Evolutionary conservation across 2,329 filamentous ascomycete genomes (phyloP), one percentile per base, ranked within the genome.

Genomic region (Xylariaceae sp.): DNA sequence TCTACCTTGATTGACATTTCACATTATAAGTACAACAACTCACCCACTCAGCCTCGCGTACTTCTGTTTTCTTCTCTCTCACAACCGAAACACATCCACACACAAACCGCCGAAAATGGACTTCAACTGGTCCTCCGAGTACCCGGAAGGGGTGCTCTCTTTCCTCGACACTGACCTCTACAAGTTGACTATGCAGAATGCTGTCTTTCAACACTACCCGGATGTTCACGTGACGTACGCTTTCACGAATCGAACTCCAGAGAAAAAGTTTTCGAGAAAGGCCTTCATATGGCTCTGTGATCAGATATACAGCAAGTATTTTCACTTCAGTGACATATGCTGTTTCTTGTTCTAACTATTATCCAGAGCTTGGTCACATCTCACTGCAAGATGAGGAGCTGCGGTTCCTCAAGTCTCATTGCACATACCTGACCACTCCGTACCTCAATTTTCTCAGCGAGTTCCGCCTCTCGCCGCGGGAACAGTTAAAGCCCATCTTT

Each of bases 161-260:
- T 89, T 95, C 71, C 81, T 95, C 52, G 91, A 95, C 71, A 94
- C 90, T 14, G 86, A 88, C 66, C 71, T 99, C 60, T 99, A 97
- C 84, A 99, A 99, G 77, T 78, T 99, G 75, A 99, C 95, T 17
- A 99, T 99, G 95, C 95, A 99, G 88, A 96, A 91, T 72, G 92
- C 92, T 60, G 89, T 98, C 64, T 84, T 96, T 66, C 96, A 96
- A 75, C 96, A 93, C 79, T 98, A 96, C 75, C 89, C 89, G 29
- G 82, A 93, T 56, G 79, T 87, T 67, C 84, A 88, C 40, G 95
- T 98, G 56, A 92, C 91, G 2, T 99, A 98, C 72, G 87, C 90
- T 58, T 97, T 96, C 77, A 98, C 92, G 48, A 99, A 99, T 73
- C 89, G 95, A 47, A 99, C 95, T 1, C 91, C 92, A 6, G 87